Conservation (phyloP, 208 protist genomes). For the Acanthamoeba castellanii region DNA sequence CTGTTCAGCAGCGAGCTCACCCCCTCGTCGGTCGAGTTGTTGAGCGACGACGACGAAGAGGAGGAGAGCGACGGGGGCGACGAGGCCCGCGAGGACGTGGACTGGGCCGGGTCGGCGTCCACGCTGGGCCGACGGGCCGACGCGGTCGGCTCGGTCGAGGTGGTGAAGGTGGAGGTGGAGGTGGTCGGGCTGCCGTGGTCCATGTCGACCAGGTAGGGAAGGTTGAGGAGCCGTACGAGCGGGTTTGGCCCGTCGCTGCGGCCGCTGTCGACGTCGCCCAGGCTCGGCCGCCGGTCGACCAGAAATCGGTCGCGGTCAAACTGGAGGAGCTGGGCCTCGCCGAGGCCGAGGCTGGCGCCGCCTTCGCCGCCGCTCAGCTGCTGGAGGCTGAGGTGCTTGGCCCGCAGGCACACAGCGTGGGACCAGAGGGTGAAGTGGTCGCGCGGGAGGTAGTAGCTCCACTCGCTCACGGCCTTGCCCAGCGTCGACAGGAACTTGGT, state of each 20-base stretch:
- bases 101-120: neutral
- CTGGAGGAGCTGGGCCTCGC: too few species aligned
- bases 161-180: neutral
- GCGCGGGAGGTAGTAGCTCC: conserved; percentile 17
- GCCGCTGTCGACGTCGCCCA: too few species aligned
- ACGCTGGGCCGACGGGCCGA: neutral
- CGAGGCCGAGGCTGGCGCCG: too few species aligned
- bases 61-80: neutral
- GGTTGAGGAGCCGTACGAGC: too few species aligned
- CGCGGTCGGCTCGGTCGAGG: neutral
- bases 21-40: conserved; percentile 21
- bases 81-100: neutral
- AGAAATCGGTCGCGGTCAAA: too few species aligned
- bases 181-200: too few species aligned
- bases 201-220: too few species aligned
- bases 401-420: conserved; percentile 1
- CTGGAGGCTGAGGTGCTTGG: neutral
- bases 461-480: conserved; percentile 49
- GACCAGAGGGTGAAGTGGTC: neutral
- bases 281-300: too few species aligned
- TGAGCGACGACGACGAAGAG: neutral
- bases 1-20: conserved; percentile 23
- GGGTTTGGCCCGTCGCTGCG: too few species aligned
- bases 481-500: conserved; percentile 51
- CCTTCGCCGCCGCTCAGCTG: too few species aligned